Evolutionary conservation across 2,329 filamentous ascomycete species (phyloP), one percentile per base, ranked within the genome.

Genomic region (Sordariomycetes sp.): DNA sequence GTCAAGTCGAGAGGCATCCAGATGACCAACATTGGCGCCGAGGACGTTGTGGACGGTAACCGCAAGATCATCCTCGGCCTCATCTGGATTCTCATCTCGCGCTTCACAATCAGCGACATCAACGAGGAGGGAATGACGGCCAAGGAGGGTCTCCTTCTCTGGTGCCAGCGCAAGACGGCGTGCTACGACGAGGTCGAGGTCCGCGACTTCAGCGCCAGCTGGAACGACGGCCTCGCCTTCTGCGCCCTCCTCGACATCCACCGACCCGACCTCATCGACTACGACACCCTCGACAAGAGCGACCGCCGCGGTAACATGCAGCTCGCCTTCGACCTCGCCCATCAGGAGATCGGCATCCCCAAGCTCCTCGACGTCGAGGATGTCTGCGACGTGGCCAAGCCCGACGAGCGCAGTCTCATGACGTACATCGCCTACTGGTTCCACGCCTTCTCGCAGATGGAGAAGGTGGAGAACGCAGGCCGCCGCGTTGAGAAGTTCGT

Each of bases 361-460:
- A 89, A 92, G 65, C 77, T 99, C 68, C 80, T 99, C 59, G 94
- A 99, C 69, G 94, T 97, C 15, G 94, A 99, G 72, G 94, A 99
- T 74, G 94, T 99, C 22, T 96, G 90, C 69, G 94, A 99, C 68
- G 92, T 99, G 32, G 81, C 90, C 25, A 95, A 94, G 73, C 94
- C 94, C 25, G 94, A 99, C 69, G 94, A 99, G 72, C 86, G 90
- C 64, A 95, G 89, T 69, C 79, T 99, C 68, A 99, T 99, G 94
- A 99, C 94, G 1, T 99, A 99, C 71, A 99, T 99, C 65, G 94
- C 94, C 62, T 99, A 99, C 76, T 99, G 94, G 94, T 99, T 99
- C 79, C 94, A 99, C 68, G 94, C 94, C 64, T 99, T 99, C 70
- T 97, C 92, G 34, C 92, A 97, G 67, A 95, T 99, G 85, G 94